Evolutionary conservation across 208 protist genomes (phyloP).

Genomic region (Crithidia sp.): DNA sequence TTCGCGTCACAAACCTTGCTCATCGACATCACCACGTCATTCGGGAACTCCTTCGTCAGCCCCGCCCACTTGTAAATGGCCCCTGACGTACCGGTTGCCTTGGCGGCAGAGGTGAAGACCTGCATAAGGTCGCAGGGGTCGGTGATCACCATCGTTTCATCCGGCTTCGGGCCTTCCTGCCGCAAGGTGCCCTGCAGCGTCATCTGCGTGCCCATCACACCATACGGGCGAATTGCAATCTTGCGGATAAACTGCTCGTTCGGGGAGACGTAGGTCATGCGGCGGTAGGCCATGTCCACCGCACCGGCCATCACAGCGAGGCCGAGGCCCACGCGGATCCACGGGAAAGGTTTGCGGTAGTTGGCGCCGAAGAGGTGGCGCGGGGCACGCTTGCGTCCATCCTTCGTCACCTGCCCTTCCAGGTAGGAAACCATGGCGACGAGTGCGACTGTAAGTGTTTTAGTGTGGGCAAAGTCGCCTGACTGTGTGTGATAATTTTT

Average conservation of each 20-base stretch:
- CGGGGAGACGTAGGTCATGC: constrained; percentile 60
- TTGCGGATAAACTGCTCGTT: constrained; percentile 82
- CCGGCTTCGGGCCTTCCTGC: constrained; percentile 58
- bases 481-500: too few species aligned
- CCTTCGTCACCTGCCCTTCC: constrained; percentile 49
- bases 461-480: neutral
- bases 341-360: constrained; percentile 73
- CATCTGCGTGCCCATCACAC: constrained; percentile 87
- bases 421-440: constrained; percentile 42
- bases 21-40: constrained; percentile 72
- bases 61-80: constrained; percentile 90
- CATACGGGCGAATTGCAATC: constrained; percentile 78
- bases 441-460: neutral
- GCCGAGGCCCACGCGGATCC: constrained; percentile 61
- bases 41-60: constrained; percentile 63
- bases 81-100: constrained; percentile 70
- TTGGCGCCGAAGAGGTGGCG: constrained; percentile 69
- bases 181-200: constrained; percentile 61
- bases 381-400: constrained; percentile 80
- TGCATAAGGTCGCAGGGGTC: constrained; percentile 74
- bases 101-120: constrained; percentile 60
- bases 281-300: constrained; percentile 46
- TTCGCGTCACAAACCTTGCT: constrained; percentile 78
- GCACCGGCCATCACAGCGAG: constrained; percentile 43
- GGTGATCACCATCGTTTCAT: constrained; percentile 69